A percentile compares a stretch with the other conserved stretches of the same genome.
Evolutionary conservation across 2,329 filamentous ascomycete species (phyloP).

Genomic region (Aspergillus persii): DNA sequence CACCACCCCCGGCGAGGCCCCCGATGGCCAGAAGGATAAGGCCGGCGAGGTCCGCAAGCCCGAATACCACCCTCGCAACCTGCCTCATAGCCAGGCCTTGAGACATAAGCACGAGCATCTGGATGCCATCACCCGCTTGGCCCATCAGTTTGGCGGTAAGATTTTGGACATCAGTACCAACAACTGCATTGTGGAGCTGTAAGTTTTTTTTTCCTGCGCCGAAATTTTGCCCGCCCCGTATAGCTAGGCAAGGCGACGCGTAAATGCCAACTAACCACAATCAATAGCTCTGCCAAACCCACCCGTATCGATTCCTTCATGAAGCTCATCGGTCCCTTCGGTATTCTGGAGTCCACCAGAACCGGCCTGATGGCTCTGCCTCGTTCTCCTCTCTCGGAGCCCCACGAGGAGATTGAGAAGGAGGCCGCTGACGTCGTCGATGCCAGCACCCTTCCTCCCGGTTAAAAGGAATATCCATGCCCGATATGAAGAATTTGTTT

Average conservation of each 20-base stretch:
- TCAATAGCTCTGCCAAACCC: conserved; percentile 78
- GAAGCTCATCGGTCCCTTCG: conserved; percentile 90
- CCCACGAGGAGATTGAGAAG: conserved; percentile 71
- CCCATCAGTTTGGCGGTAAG: conserved; percentile 97
- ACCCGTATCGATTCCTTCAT: conserved; percentile 94
- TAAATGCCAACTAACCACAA: background rate
- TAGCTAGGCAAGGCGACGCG: conserved; percentile 2
- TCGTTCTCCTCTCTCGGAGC: conserved; percentile 79
- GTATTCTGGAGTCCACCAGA: conserved; percentile 91
- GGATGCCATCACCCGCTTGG: conserved; percentile 91
- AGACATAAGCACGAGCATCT: conserved; percentile 97
- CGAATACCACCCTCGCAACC: conserved; percentile 86
- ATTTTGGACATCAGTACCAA: conserved; percentile 96
- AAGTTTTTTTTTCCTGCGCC: conserved; percentile 45
- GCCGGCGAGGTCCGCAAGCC: conserved; percentile 22
- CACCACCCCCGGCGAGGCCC: conserved; percentile 50
- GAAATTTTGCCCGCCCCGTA: background rate
- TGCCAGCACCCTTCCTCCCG: conserved; percentile 87
- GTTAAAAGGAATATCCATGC: conserved; percentile 52
- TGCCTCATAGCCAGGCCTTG: conserved; percentile 83
- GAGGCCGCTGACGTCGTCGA: conserved; percentile 95
- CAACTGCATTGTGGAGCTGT: conserved; percentile 98
- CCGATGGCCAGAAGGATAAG: conserved; percentile 30
- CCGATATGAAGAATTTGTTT: conserved; percentile 12
- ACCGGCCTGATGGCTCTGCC: conserved; percentile 97